Percentiles rank a stretch among this genome's conserved stretches.
These are phyloP conservation scores for Dactylellina sp. DNA, from an alignment of 2,329 filamentous ascomycete genomes.

Conservation along the genomic window DNA sequence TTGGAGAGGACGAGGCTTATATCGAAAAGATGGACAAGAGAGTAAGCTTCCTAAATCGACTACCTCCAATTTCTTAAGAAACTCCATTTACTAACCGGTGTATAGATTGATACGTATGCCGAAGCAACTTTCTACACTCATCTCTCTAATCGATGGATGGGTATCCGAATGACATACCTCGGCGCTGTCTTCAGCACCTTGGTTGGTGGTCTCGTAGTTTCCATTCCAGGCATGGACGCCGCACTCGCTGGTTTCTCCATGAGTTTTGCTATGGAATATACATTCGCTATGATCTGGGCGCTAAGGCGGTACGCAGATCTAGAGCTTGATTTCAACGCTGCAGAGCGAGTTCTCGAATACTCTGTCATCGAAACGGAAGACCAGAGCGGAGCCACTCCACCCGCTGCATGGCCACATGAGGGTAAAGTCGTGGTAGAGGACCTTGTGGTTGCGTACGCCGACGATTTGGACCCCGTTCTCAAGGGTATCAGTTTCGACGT, in stretches of 20 bases:
- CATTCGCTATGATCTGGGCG: conserved; percentile 73
- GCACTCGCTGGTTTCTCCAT: conserved; percentile 80
- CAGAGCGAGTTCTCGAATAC: conserved; percentile 81
- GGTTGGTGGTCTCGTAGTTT: conserved; percentile 74
- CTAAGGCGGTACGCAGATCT: conserved; percentile 76
- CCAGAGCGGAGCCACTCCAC: conserved; percentile 71
- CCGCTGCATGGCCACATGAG: conserved; percentile 79
- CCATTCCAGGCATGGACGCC: conserved; percentile 73
- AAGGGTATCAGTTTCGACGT: conserved; percentile 77
- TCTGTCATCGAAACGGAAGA: conserved; percentile 75
- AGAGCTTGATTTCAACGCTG: conserved; percentile 73
- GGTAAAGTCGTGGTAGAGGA: conserved; percentile 79
- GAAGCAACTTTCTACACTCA: conserved; percentile 75
- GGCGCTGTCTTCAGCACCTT: conserved; percentile 76
- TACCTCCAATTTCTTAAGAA: background rate
- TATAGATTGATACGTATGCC: conserved; percentile 74
- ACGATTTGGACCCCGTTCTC: conserved; percentile 77
- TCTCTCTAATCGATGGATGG: conserved; percentile 82
- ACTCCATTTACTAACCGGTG: background rate
- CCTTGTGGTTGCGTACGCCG: conserved; percentile 77
- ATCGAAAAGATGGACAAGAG: conserved; percentile 76
- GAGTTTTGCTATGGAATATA: conserved; percentile 78
- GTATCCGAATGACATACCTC: conserved; percentile 76
- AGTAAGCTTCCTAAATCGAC: conserved; percentile 18
- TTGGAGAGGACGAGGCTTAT: conserved; percentile 76